phyloP scores from a whole-genome alignment of 129 eudicot genomes.

The Arctium lappa region DNA sequence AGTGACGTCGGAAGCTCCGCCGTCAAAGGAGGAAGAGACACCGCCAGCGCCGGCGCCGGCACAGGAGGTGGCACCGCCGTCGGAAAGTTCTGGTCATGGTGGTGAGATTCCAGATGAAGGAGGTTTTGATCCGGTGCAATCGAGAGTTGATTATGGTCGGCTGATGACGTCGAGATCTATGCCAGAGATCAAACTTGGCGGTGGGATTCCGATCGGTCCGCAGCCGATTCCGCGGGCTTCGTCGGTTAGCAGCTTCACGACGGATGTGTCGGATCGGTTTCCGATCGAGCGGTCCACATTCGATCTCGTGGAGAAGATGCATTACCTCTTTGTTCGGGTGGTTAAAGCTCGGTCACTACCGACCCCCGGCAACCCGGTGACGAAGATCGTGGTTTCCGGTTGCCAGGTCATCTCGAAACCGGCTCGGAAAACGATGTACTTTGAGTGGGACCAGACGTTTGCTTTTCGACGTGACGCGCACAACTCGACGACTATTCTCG shows the following conservation, averaged over 20 bases:
- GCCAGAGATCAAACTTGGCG: constrained; percentile 52
- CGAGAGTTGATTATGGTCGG: constrained; percentile 39
- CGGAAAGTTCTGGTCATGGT: constrained; percentile 7
- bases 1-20: constrained; percentile 11
- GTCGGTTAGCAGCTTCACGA: constrained; percentile 65
- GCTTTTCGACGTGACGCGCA: constrained; percentile 65
- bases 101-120: background rate
- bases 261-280: constrained; percentile 53
- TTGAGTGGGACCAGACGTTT: constrained; percentile 97
- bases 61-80: constrained; percentile 11
- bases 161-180: constrained; percentile 56
- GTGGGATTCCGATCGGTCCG: constrained; percentile 38
- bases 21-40: constrained; percentile 13
- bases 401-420: constrained; percentile 64
- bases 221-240: constrained; percentile 65
- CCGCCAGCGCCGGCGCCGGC: background rate
- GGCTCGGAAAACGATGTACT: constrained; percentile 55
- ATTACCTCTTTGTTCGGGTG: constrained; percentile 79
- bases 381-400: constrained; percentile 66
- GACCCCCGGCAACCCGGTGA: constrained; percentile 63
- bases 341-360: constrained; percentile 82
- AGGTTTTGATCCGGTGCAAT: constrained; percentile 13
- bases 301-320: constrained; percentile 94
- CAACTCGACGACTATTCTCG: constrained; percentile 64
- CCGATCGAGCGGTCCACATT: constrained; percentile 64